Evolutionary conservation across 805 yeast species (phyloP).

Genomic region (Groenewaldozyma salmanticensis): DNA sequence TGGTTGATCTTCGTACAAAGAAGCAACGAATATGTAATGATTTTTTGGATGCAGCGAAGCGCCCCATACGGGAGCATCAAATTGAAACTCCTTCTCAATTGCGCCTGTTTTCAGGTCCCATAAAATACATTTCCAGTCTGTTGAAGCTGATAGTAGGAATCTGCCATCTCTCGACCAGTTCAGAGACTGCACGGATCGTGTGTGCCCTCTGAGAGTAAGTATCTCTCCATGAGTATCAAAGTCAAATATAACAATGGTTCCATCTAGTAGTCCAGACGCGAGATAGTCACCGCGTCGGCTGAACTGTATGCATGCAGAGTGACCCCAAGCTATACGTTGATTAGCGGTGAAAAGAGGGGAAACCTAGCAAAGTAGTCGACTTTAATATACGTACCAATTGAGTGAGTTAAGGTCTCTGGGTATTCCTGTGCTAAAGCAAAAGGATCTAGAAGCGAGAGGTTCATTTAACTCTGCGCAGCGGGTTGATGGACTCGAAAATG

Average conservation of each 20-base stretch:
- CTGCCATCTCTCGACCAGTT: conserved; percentile 70
- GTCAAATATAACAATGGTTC: conserved; percentile 65
- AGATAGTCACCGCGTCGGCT: conserved; percentile 74
- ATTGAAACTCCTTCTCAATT: conserved; percentile 36
- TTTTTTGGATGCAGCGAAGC: conserved; percentile 46
- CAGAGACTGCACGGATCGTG: conserved; percentile 60
- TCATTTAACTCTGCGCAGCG: conserved; percentile 36
- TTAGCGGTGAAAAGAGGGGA: background rate
- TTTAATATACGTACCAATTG: conserved; percentile 31
- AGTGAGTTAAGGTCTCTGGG: conserved; percentile 73
- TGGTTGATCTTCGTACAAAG: conserved; percentile 55
- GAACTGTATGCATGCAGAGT: conserved; percentile 58
- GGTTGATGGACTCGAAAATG: background rate
- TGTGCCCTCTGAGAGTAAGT: conserved; percentile 52
- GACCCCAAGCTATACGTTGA: conserved; percentile 25
- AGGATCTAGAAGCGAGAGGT: conserved; percentile 77
- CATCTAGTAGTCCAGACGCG: conserved; percentile 71
- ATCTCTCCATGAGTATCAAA: conserved; percentile 54
- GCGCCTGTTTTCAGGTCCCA: conserved; percentile 58
- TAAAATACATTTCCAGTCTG: conserved; percentile 72
- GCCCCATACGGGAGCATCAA: conserved; percentile 69
- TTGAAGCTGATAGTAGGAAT: conserved; percentile 56
- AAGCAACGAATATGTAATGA: conserved; percentile 43
- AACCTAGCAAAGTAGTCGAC: background rate
- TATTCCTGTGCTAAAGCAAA: conserved; percentile 84